Conservation (phyloP, 768 basidiomycete genomes). For the Tulasnella calospora region DNA sequence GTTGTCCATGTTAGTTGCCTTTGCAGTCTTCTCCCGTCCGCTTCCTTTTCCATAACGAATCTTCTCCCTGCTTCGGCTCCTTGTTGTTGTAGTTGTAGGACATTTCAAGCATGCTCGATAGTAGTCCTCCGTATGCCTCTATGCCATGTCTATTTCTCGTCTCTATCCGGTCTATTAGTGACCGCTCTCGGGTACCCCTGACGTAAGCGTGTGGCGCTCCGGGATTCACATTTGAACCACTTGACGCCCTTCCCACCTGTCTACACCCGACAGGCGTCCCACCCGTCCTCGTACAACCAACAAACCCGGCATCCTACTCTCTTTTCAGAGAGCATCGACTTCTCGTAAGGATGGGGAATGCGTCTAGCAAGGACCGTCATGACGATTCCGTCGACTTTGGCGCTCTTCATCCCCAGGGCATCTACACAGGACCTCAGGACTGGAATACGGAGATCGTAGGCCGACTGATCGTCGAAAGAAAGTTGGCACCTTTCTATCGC, state of each 20-base stretch:
- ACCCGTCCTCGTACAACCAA: background rate
- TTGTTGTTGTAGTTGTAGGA: slow-evolving; percentile 20
- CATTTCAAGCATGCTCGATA: slow-evolving; percentile 3
- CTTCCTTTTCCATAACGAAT: background rate
- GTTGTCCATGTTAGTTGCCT: background rate
- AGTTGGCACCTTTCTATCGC: slow-evolving; percentile 91
- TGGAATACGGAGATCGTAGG: slow-evolving; percentile 87
- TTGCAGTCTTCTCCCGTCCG: background rate
- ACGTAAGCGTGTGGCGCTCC: slow-evolving; percentile 11
- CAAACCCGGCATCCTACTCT: background rate
- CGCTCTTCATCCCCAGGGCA: slow-evolving; percentile 69
- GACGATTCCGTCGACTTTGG: slow-evolving; percentile 85
- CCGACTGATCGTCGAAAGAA: slow-evolving; percentile 80
- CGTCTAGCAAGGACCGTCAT: slow-evolving; percentile 66
- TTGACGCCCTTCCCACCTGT: background rate
- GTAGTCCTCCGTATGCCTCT: background rate
- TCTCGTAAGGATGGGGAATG: slow-evolving; percentile 63
- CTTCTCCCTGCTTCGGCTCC: slow-evolving; percentile 5
- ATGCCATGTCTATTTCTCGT: background rate
- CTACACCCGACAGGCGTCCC: background rate
- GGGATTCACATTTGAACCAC: slow-evolving; percentile 8
- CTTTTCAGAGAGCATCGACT: slow-evolving; percentile 1
- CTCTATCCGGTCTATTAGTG: background rate
- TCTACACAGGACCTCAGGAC: slow-evolving; percentile 78
- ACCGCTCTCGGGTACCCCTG: background rate